phyloP scores from a whole-genome alignment of 2,329 filamentous ascomycete genomes.

The Botrytis fragariae region DNA sequence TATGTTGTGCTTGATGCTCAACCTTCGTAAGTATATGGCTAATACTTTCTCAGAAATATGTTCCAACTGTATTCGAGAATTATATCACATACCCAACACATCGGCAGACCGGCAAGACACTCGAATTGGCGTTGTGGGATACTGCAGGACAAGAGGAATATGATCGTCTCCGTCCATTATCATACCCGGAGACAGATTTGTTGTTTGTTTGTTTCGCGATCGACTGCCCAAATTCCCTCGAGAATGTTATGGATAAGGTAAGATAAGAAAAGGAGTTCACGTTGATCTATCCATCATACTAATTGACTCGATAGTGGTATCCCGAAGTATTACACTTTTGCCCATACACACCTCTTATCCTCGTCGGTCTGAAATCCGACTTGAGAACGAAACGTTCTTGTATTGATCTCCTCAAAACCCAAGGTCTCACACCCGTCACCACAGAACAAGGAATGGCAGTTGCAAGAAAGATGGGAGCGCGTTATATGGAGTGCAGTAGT shows the following conservation, averaged over 20 bases:
- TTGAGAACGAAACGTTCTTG: constrained; percentile 93
- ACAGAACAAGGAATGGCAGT: constrained; percentile 84
- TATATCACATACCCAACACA: constrained; percentile 98
- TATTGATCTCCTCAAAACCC: constrained; percentile 97
- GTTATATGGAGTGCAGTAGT: constrained; percentile 97
- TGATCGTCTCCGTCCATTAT: constrained; percentile 89
- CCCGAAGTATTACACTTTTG: constrained; percentile 99
- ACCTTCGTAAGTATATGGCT: neutral
- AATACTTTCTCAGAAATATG: constrained; percentile 76
- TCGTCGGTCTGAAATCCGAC: constrained; percentile 95
- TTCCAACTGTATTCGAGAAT: constrained; percentile 98
- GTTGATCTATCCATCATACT: constrained; percentile 12
- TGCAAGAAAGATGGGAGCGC: constrained; percentile 87
- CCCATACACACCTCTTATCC: constrained; percentile 91
- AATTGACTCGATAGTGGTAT: constrained; percentile 72
- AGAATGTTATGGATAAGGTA: constrained; percentile 99
- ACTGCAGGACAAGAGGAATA: constrained; percentile 99
- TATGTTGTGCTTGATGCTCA: constrained; percentile 45
- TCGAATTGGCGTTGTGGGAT: constrained; percentile 97
- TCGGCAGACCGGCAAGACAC: constrained; percentile 82
- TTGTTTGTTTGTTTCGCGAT: constrained; percentile 99
- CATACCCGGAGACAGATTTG: constrained; percentile 96
- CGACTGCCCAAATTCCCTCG: constrained; percentile 95
- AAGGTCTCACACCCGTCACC: constrained; percentile 92
- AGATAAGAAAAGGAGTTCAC: constrained; percentile 26